Base-by-base conservation (phyloP, 805 yeast genomes). In the Saturnispora halmiae region DNA sequence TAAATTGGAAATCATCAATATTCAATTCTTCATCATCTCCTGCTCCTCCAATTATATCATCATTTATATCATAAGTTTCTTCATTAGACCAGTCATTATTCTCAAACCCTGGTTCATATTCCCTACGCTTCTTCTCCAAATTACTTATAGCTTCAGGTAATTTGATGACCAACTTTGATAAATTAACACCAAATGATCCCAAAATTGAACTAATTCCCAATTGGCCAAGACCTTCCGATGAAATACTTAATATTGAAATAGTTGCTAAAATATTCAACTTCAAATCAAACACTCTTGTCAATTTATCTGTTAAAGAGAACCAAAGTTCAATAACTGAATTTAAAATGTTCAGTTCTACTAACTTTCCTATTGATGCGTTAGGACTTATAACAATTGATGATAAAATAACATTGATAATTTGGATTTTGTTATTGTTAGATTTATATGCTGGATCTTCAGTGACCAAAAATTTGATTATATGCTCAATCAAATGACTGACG, bases 231-330 rank as follows among this genome's bases (percentile, higher is more conserved):
- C 48, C 46, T 7, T 43, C 39, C 8, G 44, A 32, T 16, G 53
- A 54, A 20, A 66, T 43, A 57, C 53, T 48, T 53, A 58, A 21
- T 52, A 84, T 44, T 9, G 75, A 66, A 43, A 88, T 59, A 18
- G 82, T 55, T 0, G 92, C 94, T 48, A 90, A 60, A 2, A 75
- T 64, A 1, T 84, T 75, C 32, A 90, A 60, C 59, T 87, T 88
- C 57, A 85, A 67, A 60, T 90, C 97, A 52, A 72, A 83, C 2
- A 85, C 94, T 45, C 94, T 66, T 18, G 70, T 69, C 50, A 81
- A 69, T 21, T 65, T 61, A 4, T 77, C 72, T 30, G 77, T 62
- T 8, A 68, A 51, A 16, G 69, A 65, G 52, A 82, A 73, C 96
- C 96, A 86, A 40, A 67, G 56, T 20, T 66, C 66, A 51, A 88